These are phyloP conservation scores for Phytopythium mirpurense DNA, from an alignment of 352 stramenopile genomes.

Conservation along the genomic window DNA sequence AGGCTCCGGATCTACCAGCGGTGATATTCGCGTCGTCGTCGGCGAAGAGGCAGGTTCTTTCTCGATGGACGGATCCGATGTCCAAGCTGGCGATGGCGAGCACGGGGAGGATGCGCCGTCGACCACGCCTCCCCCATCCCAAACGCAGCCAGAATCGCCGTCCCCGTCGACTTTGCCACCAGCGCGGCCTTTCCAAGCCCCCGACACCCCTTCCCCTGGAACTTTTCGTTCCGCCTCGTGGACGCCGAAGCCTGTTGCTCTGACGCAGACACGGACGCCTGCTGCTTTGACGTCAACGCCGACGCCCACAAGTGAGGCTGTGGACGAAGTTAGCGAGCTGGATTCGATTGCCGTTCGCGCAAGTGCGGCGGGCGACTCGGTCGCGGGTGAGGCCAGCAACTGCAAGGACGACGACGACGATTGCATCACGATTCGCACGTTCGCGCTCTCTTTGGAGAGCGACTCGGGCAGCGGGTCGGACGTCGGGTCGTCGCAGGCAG, in stretches of 20 bases:
- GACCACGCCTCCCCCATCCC: not conserved
- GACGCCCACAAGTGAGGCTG: not conserved
- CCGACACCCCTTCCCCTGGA: not conserved
- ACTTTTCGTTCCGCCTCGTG: too few species aligned
- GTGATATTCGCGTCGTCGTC: not conserved
- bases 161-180: not conserved
- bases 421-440: not conserved
- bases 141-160: not conserved
- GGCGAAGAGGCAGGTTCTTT: not conserved
- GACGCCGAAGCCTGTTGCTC: too few species aligned
- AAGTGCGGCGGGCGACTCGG: not conserved
- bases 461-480: not conserved
- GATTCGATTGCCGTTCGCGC: not conserved
- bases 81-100: not conserved
- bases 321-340: not conserved
- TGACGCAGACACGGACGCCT: too few species aligned
- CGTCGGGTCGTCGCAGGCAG: not conserved
- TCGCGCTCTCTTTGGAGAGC: conserved; percentile 2
- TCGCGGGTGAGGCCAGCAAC: not conserved
- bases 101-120: not conserved
- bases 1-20: not conserved
- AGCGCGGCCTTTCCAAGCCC: not conserved
- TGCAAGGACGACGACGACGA: conserved; percentile 4
- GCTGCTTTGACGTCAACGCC: not conserved
- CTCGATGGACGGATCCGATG: not conserved